Evolutionary conservation across 148 eudicot species (phyloP), one percentile per base, ranked within the genome.

Genomic region (Diospyros lotus): DNA sequence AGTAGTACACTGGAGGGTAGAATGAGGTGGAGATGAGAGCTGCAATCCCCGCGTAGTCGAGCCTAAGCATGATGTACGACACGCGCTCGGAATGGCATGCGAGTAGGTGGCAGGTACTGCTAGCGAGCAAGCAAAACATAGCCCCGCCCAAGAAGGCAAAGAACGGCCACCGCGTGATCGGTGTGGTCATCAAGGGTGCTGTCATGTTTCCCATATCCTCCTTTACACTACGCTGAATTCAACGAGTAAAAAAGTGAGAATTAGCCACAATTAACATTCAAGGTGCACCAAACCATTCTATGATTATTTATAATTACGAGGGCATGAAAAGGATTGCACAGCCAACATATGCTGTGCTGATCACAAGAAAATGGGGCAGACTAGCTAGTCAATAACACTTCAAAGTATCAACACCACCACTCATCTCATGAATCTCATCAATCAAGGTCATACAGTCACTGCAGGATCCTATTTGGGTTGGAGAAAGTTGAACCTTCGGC

Each of bases 161-260:
- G 82, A 95, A 95, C 58, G 98, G 98, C 97, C 97, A 95, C 40
- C 97, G 89, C 2, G 98, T 95, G 73, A 92, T 95, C 58, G 97
- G 98, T 59, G 84, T 79, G 43, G 80, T 75, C 51, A 77, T 59
- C 74, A 87, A 59, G n/a, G 98, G 97, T 59, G 89, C 92, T 73
- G 92, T 86, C 55, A 79, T 73, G 79, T 89, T 90, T 42, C 85
- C 92, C 81, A 94, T 51, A 17, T 94, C 96, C 38, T 84, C 92
- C 53, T 87, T 86, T 83, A 85, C 68, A 60, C 70, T 85, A 60
- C 73, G 90, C 98, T 94, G 93, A 78, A 84, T 54, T 68, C 17
- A 64, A 59, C 14, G 58, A 64, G 59, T 69, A 59, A n/a, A 4
- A n/a, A 14, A 2, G 4, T 39, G 52, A 12, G 44, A 5, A 11